phyloP scores from a whole-genome alignment of 768 basidiomycete species.

The Boletus pseudo-olivaceus region DNA sequence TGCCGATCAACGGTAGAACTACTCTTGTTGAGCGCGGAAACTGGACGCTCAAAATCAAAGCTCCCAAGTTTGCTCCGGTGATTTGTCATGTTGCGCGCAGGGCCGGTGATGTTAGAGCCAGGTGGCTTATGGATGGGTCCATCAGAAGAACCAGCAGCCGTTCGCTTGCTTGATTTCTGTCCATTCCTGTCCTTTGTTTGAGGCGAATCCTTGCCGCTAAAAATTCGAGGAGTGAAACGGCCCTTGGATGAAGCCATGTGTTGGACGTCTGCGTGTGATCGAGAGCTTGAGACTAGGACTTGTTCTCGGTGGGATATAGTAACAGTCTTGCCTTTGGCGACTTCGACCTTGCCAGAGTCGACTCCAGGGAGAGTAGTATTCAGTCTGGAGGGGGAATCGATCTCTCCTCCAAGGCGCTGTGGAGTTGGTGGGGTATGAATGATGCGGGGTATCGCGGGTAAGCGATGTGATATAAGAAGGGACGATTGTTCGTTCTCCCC shows the following conservation, averaged over 20 bases:
- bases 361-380: conserved; percentile 4
- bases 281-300: conserved; percentile 24
- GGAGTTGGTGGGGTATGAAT: conserved; percentile 38
- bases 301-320: conserved; percentile 25
- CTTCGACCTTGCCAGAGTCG: conserved; percentile 9
- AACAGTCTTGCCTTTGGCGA: conserved; percentile 11
- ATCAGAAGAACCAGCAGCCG: conserved; percentile 7
- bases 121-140: conserved; percentile 7
- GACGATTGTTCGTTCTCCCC: conserved; percentile 27
- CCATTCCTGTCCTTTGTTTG: conserved; percentile 20
- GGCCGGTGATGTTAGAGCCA: conserved; percentile 1
- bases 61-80: conserved; percentile 62
- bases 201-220: conserved; percentile 23
- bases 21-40: conserved; percentile 34
- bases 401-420: conserved; percentile 23
- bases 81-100: conserved; percentile 29
- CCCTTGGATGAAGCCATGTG: conserved; percentile 9
- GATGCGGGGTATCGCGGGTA: conserved; percentile 29
- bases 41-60: conserved; percentile 74
- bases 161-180: conserved; percentile 27
- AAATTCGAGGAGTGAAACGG: conserved; percentile 33
- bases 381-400: conserved; percentile 6
- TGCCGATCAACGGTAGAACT: conserved; percentile 25
- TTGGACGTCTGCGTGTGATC: conserved; percentile 9
- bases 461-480: conserved; percentile 26